phyloP scores from a whole-genome alignment of 441 rosid species.

The Gossypium gossypioides region DNA sequence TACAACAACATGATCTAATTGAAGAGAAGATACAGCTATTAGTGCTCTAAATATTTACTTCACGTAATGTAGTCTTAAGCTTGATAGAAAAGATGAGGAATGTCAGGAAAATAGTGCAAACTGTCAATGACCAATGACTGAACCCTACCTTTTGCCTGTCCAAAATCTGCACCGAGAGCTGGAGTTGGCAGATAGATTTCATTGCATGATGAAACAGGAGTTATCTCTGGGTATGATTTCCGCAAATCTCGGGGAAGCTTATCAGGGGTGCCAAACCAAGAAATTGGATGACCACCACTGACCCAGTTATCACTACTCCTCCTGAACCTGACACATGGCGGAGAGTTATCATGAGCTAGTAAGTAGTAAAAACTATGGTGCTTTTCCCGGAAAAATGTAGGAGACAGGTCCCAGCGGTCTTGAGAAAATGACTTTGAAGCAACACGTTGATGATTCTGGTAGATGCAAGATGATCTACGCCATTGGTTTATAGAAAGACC shows the following conservation, averaged over 20 bases:
- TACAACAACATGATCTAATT: not conserved
- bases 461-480: constrained; percentile 45
- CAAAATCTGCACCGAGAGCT: constrained; percentile 25
- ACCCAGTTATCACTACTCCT: constrained; percentile 38
- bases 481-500: constrained; percentile 33
- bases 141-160: constrained; percentile 37
- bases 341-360: constrained; percentile 39
- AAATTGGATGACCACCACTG: constrained; percentile 34
- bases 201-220: constrained; percentile 27
- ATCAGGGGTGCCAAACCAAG: constrained; percentile 27
- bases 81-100: not conserved
- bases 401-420: constrained; percentile 39
- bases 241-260: constrained; percentile 29
- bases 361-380: constrained; percentile 54
- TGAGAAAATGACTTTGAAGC: constrained; percentile 33
- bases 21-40: not conserved
- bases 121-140: not conserved
- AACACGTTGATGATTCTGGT: constrained; percentile 34
- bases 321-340: constrained; percentile 32
- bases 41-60: not conserved
- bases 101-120: not conserved
- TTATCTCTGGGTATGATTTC: constrained; percentile 42
- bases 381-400: constrained; percentile 49
- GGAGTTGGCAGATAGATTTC: constrained; percentile 28
- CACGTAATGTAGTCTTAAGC: not conserved